phyloP scores from a whole-genome alignment of 768 basidiomycete genomes.

The Megacollybia marginata region DNA sequence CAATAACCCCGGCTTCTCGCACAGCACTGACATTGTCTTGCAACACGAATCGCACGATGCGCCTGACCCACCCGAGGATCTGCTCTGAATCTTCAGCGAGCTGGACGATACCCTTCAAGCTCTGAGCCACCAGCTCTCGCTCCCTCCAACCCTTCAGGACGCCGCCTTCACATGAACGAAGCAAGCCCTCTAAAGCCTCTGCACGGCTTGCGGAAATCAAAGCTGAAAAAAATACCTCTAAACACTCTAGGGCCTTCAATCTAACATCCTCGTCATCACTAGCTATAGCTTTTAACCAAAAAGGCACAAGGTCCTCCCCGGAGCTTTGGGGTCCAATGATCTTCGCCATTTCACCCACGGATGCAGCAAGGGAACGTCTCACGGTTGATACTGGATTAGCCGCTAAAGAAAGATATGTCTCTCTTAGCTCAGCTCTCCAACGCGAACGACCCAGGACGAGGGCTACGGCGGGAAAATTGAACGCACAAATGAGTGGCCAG shows the following conservation, averaged over 20 bases:
- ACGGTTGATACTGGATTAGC: constrained; percentile 56
- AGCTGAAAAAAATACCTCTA: constrained; percentile 47
- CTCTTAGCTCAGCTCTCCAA: constrained; percentile 64
- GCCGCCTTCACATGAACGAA: constrained; percentile 49
- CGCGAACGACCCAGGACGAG: constrained; percentile 69
- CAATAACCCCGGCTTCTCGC: constrained; percentile 61
- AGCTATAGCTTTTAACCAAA: constrained; percentile 59
- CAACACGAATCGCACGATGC: constrained; percentile 53
- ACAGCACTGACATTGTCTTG: constrained; percentile 82
- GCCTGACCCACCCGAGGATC: constrained; percentile 26
- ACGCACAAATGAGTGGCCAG: constrained; percentile 73
- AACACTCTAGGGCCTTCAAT: constrained; percentile 60
- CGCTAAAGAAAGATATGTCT: constrained; percentile 59
- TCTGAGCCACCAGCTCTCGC: constrained; percentile 58
- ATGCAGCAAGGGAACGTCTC: constrained; percentile 76
- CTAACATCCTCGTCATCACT: constrained; percentile 65
- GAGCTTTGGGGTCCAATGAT: constrained; percentile 73
- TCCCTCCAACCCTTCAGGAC: constrained; percentile 71
- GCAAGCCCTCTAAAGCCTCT: constrained; percentile 36
- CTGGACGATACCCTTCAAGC: constrained; percentile 42
- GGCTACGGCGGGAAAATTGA: constrained; percentile 88
- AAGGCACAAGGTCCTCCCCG: constrained; percentile 55
- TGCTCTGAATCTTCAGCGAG: constrained; percentile 7
- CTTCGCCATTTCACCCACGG: constrained; percentile 81
- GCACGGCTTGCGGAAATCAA: constrained; percentile 43